A percentile compares a stretch with the other conserved stretches of the same genome.
Conservation (phyloP, 805 yeast species). For the Yarrowia porcina region DNA sequence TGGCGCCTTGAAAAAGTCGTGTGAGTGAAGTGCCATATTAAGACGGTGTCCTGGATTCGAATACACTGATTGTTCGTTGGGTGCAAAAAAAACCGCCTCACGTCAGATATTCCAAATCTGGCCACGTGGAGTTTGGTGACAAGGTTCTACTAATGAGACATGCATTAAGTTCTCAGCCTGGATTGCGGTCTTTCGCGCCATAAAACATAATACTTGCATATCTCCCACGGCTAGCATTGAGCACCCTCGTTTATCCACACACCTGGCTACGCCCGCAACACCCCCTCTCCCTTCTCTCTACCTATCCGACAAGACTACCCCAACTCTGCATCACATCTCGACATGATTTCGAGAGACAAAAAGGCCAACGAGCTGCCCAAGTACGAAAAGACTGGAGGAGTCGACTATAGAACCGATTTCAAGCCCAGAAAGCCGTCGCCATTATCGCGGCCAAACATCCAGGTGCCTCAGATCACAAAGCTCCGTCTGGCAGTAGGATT, state of each 20-base stretch:
- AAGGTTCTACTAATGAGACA: neutral
- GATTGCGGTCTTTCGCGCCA: conserved; percentile 24
- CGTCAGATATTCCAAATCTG: neutral
- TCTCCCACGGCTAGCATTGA: conserved; percentile 14
- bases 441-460: conserved; percentile 2
- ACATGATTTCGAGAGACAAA: conserved; percentile 22
- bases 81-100: neutral
- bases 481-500: neutral
- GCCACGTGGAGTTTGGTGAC: conserved; percentile 12
- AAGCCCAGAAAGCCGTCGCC: conserved; percentile 21
- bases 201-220: conserved; percentile 7
- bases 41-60: no score
- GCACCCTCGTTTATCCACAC: neutral
- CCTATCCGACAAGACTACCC: neutral
- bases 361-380: conserved; percentile 21
- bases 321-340: conserved; percentile 3
- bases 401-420: conserved; percentile 4
- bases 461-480: conserved; percentile 5
- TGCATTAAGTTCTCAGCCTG: conserved; percentile 23
- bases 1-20: neutral
- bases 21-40: no score
- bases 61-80: no score
- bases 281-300: neutral
- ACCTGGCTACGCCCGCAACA: neutral
- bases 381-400: conserved; percentile 14